Evolutionary conservation across 805 yeast genomes (phyloP).

Genomic region (Torulaspora quercuum): DNA sequence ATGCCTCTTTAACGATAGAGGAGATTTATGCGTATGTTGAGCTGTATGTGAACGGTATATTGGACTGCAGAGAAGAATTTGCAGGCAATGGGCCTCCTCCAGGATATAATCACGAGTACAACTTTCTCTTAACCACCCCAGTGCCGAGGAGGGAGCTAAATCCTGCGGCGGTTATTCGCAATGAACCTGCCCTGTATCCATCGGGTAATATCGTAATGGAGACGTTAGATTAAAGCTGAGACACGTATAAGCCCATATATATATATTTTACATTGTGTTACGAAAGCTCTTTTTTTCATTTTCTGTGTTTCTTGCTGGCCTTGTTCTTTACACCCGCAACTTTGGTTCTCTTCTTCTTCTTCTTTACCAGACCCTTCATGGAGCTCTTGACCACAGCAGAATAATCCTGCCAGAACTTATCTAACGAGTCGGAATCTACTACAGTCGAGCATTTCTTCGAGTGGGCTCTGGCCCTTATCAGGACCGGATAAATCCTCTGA

Average conservation of each 20-base stretch:
- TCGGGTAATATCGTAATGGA: constrained; percentile 62
- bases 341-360: constrained; percentile 67
- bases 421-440: constrained; percentile 58
- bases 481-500: constrained; percentile 50
- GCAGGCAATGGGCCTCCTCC: constrained; percentile 33
- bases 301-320: constrained; percentile 16
- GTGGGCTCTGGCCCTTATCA: constrained; percentile 54
- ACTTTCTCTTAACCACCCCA: constrained; percentile 51
- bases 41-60: constrained; percentile 37
- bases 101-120: constrained; percentile 45
- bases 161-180: constrained; percentile 36
- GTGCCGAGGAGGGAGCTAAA: constrained; percentile 52
- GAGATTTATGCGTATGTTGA: constrained; percentile 74
- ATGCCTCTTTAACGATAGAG: constrained; percentile 46
- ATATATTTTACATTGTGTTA: constrained; percentile 8
- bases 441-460: constrained; percentile 69
- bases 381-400: constrained; percentile 66
- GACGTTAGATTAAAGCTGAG: constrained; percentile 11
- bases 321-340: constrained; percentile 26
- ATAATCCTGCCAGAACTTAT: constrained; percentile 74
- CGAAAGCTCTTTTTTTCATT: constrained; percentile 7
- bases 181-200: constrained; percentile 53
- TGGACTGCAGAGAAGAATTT: constrained; percentile 21
- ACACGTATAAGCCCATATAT: constrained; percentile 8
- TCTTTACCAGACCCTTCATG: constrained; percentile 72